A percentile compares a stretch with the other conserved stretches of the same genome.
Conservation (phyloP, 2,329 filamentous ascomycete genomes). For the Talaromyces verruculosus region DNA sequence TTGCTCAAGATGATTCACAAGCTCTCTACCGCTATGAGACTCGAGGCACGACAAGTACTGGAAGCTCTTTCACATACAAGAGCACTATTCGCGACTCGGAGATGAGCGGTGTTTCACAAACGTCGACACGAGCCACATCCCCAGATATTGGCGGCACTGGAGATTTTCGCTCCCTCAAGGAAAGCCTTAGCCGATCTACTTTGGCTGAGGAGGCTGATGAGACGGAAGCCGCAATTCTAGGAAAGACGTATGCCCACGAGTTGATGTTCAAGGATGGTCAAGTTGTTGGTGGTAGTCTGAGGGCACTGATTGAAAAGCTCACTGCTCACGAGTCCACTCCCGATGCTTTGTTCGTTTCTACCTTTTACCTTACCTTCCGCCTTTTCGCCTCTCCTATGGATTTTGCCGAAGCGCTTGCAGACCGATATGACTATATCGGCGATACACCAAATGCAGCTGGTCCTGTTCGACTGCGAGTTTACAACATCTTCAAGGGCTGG, state of each 20-base stretch:
- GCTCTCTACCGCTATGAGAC: conserved; percentile 58
- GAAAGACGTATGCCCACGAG: conserved; percentile 88
- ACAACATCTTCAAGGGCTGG: conserved; percentile 97
- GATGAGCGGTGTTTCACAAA: conserved; percentile 73
- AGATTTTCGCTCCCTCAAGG: conserved; percentile 64
- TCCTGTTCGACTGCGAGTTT: conserved; percentile 84
- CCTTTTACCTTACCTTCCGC: conserved; percentile 94
- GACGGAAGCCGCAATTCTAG: conserved; percentile 78
- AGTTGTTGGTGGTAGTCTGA: conserved; percentile 86
- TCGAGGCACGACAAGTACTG: conserved; percentile 71
- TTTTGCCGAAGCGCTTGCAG: conserved; percentile 78
- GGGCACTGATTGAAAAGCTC: conserved; percentile 88
- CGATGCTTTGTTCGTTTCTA: conserved; percentile 85
- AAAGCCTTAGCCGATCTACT: conserved; percentile 65
- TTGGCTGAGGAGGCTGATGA: conserved; percentile 76
- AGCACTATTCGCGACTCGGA: conserved; percentile 75
- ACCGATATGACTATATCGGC: conserved; percentile 87
- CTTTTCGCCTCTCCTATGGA: conserved; percentile 81
- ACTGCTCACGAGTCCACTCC: conserved; percentile 92
- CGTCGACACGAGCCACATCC: conserved; percentile 84
- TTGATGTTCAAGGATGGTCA: conserved; percentile 93
- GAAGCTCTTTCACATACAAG: conserved; percentile 74
- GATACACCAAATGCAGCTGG: conserved; percentile 72
- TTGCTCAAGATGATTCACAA: conserved; percentile 33
- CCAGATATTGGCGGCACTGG: conserved; percentile 63